Evolutionary conservation across 2,329 filamentous ascomycete genomes (phyloP), one percentile per base, ranked within the genome.

Genomic region (Stagonosporopsis rhizophila): DNA sequence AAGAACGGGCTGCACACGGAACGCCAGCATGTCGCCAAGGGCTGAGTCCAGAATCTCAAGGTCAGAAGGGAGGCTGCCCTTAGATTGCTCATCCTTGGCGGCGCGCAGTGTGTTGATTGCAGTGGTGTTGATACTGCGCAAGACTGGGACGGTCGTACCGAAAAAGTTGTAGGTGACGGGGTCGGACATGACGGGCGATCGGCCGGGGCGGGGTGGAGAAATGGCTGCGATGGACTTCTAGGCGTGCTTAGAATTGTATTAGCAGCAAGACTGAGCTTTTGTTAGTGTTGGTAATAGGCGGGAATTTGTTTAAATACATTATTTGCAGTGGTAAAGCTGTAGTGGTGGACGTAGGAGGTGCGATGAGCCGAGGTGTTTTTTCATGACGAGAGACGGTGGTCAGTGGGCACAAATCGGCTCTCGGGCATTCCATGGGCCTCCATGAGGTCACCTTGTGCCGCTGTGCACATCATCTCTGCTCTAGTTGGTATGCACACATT

Each of bases 1-100:
- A 11, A 67, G 27, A 9, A 60, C 54, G 14, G 66, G 66, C 40
- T 68, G 66, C 48, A 58, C 20, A 42, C 64, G 66, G 41, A 68
- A 48, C 27, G 66, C 58, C 37, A 63, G 32, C 66, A 68, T 68
- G 52, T 59, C 57, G 34, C 58, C 62, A 22, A 68, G 38, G 6
- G 48, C 38, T 27, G 52, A 34, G 40, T 67, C 58, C 12, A 68
- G 61, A 11, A 68, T n/a, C 12, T 68, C 64, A 28, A 56, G 35
- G 15, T 59, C 66, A 0, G 59, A 53, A 4, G 64, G 59, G 2
- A 64, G 22, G 7, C 25, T 46, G 17, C 49, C 55, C 28, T 44
- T 57, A 4, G 66, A 55, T 32, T 58, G 45, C 40, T 67, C 62
- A 34, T 57, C 52, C 34, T 67, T 60, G 34, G 63, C 66, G 28